Evolutionary conservation across 1,139 yeast species (phyloP), one percentile per base, ranked within the genome.

Genomic region (Suhomyces choctaworum): DNA sequence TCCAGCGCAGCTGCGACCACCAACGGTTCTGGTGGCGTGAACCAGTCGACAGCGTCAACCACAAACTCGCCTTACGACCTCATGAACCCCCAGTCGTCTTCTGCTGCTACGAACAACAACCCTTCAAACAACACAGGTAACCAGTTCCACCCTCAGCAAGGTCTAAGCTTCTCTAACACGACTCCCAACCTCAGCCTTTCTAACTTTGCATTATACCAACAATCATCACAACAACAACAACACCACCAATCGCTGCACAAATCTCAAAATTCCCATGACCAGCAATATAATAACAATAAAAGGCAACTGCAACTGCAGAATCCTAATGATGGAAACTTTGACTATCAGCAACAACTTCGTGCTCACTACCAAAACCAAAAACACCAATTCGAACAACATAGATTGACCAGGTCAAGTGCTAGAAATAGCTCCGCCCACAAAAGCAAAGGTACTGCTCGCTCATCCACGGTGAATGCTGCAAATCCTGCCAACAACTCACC

Each of bases 111-210:
- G 11, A 16, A 31, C 8, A 16, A 44, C 16, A 37, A 23, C 22
- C 16, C 50, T 15, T 16, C 37, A 28, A 16, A 47, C 16, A 31
- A 46, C 32, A 40, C 40, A 7, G 49, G 56, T 15, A 55, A 52
- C 40, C 64, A 56, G 29, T 65, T 60, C 48, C 58, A 59, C 30
- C 64, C 64, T 4, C 62, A 59, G 19, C 59, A 51, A 36, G 60
- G 60, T 16, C 52, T 62, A 25, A 57, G 54, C 39, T 62, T 60
- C 40, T 40, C 54, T 22, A 44, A 45, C 25, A 50, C 45, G 4
- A 41, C 51, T 3, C 45, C 58, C 5, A 47, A 39, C 19, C 38
- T 42, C 21, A 42, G 36, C 22, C 42, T 45, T 11, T 36, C 41
- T 24, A 47, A 41, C 19, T 39, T 42, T 34, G 40, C 36, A 15